These are phyloP conservation scores for Sambucus nigra DNA, from an alignment of 129 eudicot genomes.

Conservation along the genomic window DNA sequence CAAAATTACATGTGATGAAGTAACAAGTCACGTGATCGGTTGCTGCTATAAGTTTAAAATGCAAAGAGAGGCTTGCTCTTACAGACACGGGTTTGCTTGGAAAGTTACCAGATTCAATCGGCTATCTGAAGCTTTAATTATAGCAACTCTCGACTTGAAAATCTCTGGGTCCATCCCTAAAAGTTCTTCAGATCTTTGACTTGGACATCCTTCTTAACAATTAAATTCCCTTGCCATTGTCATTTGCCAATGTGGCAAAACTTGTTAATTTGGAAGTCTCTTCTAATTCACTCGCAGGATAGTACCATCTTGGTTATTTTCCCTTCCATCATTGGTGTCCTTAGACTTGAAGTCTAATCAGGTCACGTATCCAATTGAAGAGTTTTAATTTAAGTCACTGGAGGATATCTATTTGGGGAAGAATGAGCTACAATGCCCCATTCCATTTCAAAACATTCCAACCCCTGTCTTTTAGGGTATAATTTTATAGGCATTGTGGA, in stretches of 20 bases:
- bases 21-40: not conserved
- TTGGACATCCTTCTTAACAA: not conserved
- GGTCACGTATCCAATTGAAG: not conserved
- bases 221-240: slow-evolving; percentile 4
- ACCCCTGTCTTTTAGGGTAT: not conserved
- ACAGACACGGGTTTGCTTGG: not conserved
- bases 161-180: not conserved
- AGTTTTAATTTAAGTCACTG: not conserved
- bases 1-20: not conserved
- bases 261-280: not conserved
- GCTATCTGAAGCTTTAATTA: not conserved
- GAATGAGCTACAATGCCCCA: slow-evolving; percentile 5
- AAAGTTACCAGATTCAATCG: not conserved
- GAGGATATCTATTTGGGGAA: not conserved
- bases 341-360: not conserved
- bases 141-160: not conserved
- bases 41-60: too few species aligned
- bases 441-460: slow-evolving; percentile 2
- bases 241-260: not conserved
- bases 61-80: not conserved
- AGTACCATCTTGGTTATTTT: slow-evolving; percentile 8
- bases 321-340: not conserved
- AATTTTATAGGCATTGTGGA: not conserved
- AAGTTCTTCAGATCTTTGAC: not conserved
- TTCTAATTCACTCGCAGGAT: not conserved